Evolutionary conservation across 768 basidiomycete species (phyloP).

Genomic region (Coprinopsis sp.): DNA sequence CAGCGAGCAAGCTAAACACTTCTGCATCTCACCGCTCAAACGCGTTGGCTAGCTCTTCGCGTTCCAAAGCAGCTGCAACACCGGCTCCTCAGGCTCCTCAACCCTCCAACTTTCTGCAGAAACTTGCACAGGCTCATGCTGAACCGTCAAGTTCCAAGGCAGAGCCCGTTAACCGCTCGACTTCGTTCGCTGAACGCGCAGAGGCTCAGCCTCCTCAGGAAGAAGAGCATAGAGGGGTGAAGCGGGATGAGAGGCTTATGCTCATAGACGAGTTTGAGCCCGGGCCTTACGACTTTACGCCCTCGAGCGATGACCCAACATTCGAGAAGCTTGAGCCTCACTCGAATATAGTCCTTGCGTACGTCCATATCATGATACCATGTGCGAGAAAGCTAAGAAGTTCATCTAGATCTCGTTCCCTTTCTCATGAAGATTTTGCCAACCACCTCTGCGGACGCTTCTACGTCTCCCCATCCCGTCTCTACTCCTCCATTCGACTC

Average conservation of each 20-base stretch:
- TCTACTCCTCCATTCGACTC: slow-evolving; percentile 83
- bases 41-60: background rate
- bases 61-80: slow-evolving; percentile 2
- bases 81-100: slow-evolving; percentile 27
- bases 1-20: slow-evolving; percentile 5
- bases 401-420: slow-evolving; percentile 55
- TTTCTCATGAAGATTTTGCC: slow-evolving; percentile 75
- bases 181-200: slow-evolving; percentile 35
- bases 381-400: too few species aligned
- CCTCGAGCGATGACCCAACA: slow-evolving; percentile 65
- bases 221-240: slow-evolving; percentile 11
- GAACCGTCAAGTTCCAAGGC: slow-evolving; percentile 16
- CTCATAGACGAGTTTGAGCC: slow-evolving; percentile 72
- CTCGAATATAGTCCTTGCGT: slow-evolving; percentile 83
- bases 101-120: slow-evolving; percentile 50
- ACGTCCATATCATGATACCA: slow-evolving; percentile 22
- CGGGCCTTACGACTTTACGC: slow-evolving; percentile 73
- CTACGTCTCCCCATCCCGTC: slow-evolving; percentile 80
- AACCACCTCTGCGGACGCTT: slow-evolving; percentile 79
- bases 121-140: slow-evolving; percentile 38
- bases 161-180: slow-evolving; percentile 17
- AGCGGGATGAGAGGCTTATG: slow-evolving; percentile 58
- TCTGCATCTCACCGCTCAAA: too few species aligned
- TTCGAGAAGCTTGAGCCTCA: slow-evolving; percentile 87
- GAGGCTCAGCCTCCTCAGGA: slow-evolving; percentile 14